phyloP scores from a whole-genome alignment of 805 yeast genomes.

The Cephaloascus fragrans region DNA sequence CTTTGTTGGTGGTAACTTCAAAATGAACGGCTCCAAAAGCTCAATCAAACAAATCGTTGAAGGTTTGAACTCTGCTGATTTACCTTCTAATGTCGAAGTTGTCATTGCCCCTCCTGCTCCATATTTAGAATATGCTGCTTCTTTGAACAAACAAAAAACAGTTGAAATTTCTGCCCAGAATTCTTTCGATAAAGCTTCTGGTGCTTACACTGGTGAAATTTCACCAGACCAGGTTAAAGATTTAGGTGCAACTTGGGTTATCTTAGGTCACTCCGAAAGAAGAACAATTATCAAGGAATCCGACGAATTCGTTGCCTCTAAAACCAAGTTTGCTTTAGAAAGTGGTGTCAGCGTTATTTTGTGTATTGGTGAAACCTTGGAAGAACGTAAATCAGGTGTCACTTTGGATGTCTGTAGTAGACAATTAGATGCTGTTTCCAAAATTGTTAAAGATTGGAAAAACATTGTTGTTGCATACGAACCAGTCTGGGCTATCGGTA shows the following conservation, averaged over 20 bases:
- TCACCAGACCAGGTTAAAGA: slow-evolving; percentile 85
- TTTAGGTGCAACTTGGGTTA: slow-evolving; percentile 87
- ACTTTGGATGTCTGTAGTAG: slow-evolving; percentile 81
- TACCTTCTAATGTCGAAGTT: slow-evolving; percentile 78
- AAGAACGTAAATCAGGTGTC: slow-evolving; percentile 83
- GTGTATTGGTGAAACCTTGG: slow-evolving; percentile 96
- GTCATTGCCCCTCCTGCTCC: slow-evolving; percentile 96
- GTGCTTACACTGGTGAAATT: slow-evolving; percentile 98
- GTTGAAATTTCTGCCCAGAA: slow-evolving; percentile 89
- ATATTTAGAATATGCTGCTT: slow-evolving; percentile 71
- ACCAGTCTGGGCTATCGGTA: slow-evolving; percentile 99
- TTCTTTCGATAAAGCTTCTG: slow-evolving; percentile 76
- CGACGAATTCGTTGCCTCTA: slow-evolving; percentile 86
- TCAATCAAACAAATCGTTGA: slow-evolving; percentile 79
- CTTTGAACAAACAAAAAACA: slow-evolving; percentile 55
- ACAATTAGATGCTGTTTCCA: slow-evolving; percentile 85
- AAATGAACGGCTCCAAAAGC: slow-evolving; percentile 90
- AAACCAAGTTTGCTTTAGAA: slow-evolving; percentile 90
- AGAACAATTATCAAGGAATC: slow-evolving; percentile 87
- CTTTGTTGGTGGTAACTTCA: slow-evolving; percentile 99
- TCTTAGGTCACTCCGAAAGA: slow-evolving; percentile 98
- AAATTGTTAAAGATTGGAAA: slow-evolving; percentile 79
- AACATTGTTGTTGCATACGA: slow-evolving; percentile 94
- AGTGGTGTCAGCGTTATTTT: slow-evolving; percentile 83
- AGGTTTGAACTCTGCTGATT: slow-evolving; percentile 66